phyloP scores from a whole-genome alignment of 2,329 filamentous ascomycete species.

The Dactylellina cionopaga region DNA sequence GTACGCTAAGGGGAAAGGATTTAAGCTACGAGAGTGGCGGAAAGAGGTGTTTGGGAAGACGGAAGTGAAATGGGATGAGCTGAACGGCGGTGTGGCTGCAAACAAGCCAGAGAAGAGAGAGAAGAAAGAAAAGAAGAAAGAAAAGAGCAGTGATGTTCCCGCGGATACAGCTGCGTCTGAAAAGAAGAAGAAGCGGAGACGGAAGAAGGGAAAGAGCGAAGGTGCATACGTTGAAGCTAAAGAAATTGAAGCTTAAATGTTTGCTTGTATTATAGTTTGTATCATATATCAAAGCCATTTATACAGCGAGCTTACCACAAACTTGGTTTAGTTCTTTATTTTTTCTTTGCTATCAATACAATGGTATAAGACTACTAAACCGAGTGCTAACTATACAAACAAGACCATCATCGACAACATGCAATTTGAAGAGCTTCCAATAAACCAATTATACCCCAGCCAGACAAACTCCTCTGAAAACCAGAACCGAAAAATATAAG shows the following conservation, averaged over 20 bases:
- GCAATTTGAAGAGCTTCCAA: too few species aligned
- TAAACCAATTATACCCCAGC: background rate
- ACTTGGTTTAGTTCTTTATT: too few species aligned
- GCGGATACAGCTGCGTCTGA: slow-evolving; percentile 53
- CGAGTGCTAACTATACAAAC: background rate
- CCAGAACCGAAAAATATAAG: background rate
- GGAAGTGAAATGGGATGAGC: slow-evolving; percentile 51
- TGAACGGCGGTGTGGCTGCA: slow-evolving; percentile 44
- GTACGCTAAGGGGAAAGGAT: slow-evolving; percentile 87
- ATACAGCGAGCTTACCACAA: background rate
- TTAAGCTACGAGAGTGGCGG: slow-evolving; percentile 79
- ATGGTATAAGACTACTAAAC: too few species aligned
- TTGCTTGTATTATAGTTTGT: background rate
- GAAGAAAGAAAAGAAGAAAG: slow-evolving; percentile 57
- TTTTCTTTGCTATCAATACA: too few species aligned
- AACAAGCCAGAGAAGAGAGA: slow-evolving; percentile 56
- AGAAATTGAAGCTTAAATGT: slow-evolving; percentile 12
- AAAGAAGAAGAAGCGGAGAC: slow-evolving; percentile 61
- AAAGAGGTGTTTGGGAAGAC: slow-evolving; percentile 72
- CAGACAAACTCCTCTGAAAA: background rate
- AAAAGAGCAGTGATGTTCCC: slow-evolving; percentile 57
- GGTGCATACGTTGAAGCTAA: slow-evolving; percentile 14
- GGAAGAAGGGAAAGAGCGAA: too few species aligned
- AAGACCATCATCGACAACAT: background rate
- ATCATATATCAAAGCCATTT: background rate